These are phyloP conservation scores for Entomortierella beljakovae DNA, from an alignment of 192 early-diverging fungal species.

Conservation along the genomic window DNA sequence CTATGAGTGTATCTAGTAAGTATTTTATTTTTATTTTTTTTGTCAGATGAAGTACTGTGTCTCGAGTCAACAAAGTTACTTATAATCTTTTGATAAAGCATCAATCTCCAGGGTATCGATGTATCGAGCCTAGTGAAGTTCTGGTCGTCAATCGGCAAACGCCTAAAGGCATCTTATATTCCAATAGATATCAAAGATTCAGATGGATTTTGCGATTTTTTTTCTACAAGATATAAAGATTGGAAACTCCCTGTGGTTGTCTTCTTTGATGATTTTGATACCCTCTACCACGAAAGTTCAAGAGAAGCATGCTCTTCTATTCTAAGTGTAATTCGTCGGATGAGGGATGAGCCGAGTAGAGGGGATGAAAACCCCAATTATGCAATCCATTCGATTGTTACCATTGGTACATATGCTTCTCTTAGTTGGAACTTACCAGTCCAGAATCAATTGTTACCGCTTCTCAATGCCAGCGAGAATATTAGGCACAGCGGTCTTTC, in stretches of 20 bases:
- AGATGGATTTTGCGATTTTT: background rate
- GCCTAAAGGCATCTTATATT: conserved; percentile 1
- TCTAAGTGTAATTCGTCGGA: background rate
- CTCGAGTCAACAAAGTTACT: no score
- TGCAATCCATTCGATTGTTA: conserved; percentile 26
- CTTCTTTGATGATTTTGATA: conserved; percentile 35
- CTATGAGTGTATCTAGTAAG: conserved; percentile 25
- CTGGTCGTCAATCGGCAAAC: conserved; percentile 10
- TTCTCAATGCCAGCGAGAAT: conserved; percentile 31
- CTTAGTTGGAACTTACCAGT: conserved; percentile 17
- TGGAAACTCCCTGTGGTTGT: conserved; percentile 22
- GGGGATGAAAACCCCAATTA: background rate
- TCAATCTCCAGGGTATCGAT: conserved; percentile 13
- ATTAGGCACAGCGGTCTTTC: conserved; percentile 45
- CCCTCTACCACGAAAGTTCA: conserved; percentile 8
- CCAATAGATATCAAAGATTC: background rate
- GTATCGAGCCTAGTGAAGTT: conserved; percentile 11
- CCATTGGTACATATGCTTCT: conserved; percentile 29
- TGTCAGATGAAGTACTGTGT: no score
- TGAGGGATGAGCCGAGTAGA: background rate
- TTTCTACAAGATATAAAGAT: background rate
- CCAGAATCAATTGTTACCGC: conserved; percentile 11
- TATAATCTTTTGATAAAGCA: conserved; percentile 9
- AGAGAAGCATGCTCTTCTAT: background rate
- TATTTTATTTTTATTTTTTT: background rate